Evolutionary conservation across 192 early-diverging fungal genomes (phyloP).

Genomic region (Chytriomyces hyalinus): DNA sequence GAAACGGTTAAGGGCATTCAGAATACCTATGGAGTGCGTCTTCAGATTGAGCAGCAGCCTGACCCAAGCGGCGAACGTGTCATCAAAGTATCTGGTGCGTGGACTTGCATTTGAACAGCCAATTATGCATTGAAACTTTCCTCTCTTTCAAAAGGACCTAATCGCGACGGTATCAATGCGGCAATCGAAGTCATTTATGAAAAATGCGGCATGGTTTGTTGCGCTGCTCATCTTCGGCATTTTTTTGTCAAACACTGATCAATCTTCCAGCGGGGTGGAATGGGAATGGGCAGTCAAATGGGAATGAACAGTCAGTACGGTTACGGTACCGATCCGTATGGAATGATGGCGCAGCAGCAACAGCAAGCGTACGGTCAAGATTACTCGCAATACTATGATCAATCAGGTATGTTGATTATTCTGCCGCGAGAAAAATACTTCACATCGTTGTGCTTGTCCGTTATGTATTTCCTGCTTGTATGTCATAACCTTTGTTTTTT

Average conservation of each 20-base stretch:
- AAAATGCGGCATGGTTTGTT: slow-evolving; percentile 9
- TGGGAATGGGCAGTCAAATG: slow-evolving; percentile 9
- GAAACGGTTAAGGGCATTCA: slow-evolving; percentile 82
- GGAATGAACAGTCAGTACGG: slow-evolving; percentile 10
- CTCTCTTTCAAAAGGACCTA: slow-evolving; percentile 10
- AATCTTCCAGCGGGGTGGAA: background rate
- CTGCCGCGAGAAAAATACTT: no score
- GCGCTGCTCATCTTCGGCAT: slow-evolving; percentile 4
- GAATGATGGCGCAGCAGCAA: slow-evolving; percentile 31
- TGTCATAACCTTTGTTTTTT: no score
- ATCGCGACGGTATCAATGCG: slow-evolving; percentile 10
- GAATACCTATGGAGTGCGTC: slow-evolving; percentile 70
- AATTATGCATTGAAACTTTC: background rate
- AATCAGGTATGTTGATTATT: background rate
- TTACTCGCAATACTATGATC: slow-evolving; percentile 39
- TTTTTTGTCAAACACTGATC: background rate
- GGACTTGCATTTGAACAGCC: background rate
- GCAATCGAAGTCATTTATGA: slow-evolving; percentile 21
- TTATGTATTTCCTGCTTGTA: no score
- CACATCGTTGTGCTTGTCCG: no score
- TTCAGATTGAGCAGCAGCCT: slow-evolving; percentile 66
- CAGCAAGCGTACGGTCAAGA: slow-evolving; percentile 12
- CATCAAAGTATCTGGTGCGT: slow-evolving; percentile 36
- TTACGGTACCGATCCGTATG: background rate
- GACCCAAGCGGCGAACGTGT: slow-evolving; percentile 40